Evolutionary conservation across 768 basidiomycete species (phyloP).

Genomic region (Suillus placidus): DNA sequence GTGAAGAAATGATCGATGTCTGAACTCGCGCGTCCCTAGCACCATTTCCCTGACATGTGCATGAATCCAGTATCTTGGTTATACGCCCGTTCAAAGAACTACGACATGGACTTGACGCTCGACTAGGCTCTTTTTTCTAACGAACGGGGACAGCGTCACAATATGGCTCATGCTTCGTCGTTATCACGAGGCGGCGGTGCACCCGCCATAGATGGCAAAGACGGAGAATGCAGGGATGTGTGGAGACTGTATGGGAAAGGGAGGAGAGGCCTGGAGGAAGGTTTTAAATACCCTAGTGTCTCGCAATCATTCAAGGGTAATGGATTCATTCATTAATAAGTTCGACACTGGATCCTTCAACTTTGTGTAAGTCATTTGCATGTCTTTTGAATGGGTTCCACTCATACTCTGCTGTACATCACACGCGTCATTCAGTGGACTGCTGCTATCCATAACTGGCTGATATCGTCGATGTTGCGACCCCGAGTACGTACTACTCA

Average conservation of each 20-base stretch:
- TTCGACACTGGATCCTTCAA: background rate
- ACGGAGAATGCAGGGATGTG: slow-evolving; percentile 66
- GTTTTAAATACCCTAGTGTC: slow-evolving; percentile 79
- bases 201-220: slow-evolving; percentile 47
- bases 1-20: slow-evolving; percentile 87
- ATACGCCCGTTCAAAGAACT: slow-evolving; percentile 85
- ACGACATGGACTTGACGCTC: slow-evolving; percentile 90
- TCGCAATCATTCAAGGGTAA: background rate
- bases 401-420: slow-evolving; percentile 62
- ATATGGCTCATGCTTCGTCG: slow-evolving; percentile 84
- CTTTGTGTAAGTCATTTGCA: slow-evolving; percentile 66
- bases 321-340: slow-evolving; percentile 5
- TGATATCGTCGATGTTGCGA: slow-evolving; percentile 89
- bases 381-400: background rate
- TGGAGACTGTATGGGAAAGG: slow-evolving; percentile 88
- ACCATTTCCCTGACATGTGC: slow-evolving; percentile 8
- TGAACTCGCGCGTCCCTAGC: background rate
- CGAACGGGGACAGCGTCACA: slow-evolving; percentile 70
- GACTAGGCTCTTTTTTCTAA: slow-evolving; percentile 87
- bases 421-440: slow-evolving; percentile 94
- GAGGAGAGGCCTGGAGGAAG: slow-evolving; percentile 80
- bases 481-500: slow-evolving; percentile 85
- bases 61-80: slow-evolving; percentile 78
- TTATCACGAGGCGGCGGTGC: slow-evolving; percentile 56
- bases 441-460: slow-evolving; percentile 91